Evolutionary conservation across 2,329 filamentous ascomycete genomes (phyloP).

Genomic region (Xylariaceae sp.): DNA sequence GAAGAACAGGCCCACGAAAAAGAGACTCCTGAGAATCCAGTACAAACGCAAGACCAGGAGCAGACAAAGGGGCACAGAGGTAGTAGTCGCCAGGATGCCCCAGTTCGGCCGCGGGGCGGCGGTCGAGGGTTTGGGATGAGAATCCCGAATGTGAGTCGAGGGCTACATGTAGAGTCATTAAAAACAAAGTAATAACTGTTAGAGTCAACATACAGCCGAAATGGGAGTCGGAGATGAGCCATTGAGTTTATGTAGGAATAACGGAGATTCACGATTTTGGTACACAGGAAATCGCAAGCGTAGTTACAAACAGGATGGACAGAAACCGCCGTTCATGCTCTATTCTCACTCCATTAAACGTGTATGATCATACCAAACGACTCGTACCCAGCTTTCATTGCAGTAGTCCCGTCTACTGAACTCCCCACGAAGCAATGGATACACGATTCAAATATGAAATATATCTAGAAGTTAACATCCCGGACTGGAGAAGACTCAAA

Average conservation of each 20-base stretch:
- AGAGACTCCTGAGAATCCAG: neutral
- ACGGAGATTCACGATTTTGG: neutral
- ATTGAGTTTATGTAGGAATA: neutral
- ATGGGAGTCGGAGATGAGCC: neutral
- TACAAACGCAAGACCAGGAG: neutral
- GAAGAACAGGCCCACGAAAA: neutral
- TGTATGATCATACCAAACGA: neutral
- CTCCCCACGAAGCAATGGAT: conserved; percentile 9
- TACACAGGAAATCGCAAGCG: neutral
- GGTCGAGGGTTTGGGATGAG: neutral
- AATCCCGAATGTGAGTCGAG: neutral
- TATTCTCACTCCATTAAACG: neutral
- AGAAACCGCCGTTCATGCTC: neutral
- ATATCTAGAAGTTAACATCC: neutral
- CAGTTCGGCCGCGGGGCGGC: neutral
- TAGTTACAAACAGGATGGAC: neutral
- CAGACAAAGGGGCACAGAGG: neutral
- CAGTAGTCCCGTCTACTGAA: conserved; percentile 5
- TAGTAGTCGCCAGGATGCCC: neutral
- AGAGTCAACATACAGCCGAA: neutral
- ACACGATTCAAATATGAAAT: neutral
- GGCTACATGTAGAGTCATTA: neutral
- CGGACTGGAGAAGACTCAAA: neutral
- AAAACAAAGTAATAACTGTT: neutral
- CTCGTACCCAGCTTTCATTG: neutral